Evolutionary conservation across 306 rosid species (phyloP).

Genomic region (Medicago arabica): DNA sequence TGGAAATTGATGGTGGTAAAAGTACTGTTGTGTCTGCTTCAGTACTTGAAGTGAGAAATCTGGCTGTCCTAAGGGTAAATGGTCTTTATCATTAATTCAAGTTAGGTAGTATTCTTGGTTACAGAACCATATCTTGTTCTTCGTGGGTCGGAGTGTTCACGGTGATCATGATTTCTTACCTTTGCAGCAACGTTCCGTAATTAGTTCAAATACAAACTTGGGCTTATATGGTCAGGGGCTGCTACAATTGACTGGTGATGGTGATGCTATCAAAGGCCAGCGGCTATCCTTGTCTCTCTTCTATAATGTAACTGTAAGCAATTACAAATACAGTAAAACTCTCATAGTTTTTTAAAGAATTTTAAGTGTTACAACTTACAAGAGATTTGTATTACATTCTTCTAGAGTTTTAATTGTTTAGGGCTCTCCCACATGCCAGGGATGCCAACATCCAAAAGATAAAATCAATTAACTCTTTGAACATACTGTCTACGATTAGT

Average conservation of each 20-base stretch:
- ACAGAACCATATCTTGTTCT: conserved; percentile 33
- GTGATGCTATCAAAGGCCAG: conserved; percentile 95
- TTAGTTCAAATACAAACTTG: conserved; percentile 86
- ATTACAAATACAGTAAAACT: conserved; percentile 21
- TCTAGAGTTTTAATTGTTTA: conserved; percentile 7
- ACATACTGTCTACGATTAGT: not conserved
- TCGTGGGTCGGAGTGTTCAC: conserved; percentile 41
- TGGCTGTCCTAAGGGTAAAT: conserved; percentile 88
- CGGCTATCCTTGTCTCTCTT: conserved; percentile 96
- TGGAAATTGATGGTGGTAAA: conserved; percentile 86
- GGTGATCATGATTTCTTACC: conserved; percentile 41
- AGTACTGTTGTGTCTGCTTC: conserved; percentile 85
- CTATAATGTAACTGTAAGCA: conserved; percentile 96
- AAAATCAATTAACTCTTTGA: conserved; percentile 30
- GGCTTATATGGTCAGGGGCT: conserved; percentile 97
- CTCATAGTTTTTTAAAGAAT: conserved; percentile 20
- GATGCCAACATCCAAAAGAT: conserved; percentile 30
- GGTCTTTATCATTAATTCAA: conserved; percentile 41
- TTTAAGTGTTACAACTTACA: conserved; percentile 28
- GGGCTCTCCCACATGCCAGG: conserved; percentile 32
- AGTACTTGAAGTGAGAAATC: conserved; percentile 93
- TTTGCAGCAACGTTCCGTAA: conserved; percentile 87
- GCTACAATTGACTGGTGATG: conserved; percentile 81
- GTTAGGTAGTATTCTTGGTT: conserved; percentile 33
- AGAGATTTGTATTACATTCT: conserved; percentile 4